These are phyloP conservation scores for Cystobasidium pallidum DNA, from an alignment of 1,284 basidiomycete species.

Conservation along the genomic window DNA sequence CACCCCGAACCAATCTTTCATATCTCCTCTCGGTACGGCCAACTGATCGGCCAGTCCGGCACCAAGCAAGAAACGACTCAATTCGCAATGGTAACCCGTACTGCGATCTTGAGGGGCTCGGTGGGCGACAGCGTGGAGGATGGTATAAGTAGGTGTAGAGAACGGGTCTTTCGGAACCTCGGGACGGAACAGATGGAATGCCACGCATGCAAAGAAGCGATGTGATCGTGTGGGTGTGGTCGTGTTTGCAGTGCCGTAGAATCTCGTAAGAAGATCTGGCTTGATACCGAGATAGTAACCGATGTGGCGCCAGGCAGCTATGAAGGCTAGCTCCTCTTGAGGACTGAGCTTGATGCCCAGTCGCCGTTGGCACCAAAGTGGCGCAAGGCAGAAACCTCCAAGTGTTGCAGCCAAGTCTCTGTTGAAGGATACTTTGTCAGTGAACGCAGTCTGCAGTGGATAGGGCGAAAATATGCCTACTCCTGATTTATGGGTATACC, in stretches of 20 bases:
- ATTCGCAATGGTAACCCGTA: conserved; percentile 45
- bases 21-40: conserved; percentile 44
- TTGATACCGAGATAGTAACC: conserved; percentile 53
- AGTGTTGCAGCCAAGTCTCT: conserved; percentile 50
- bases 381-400: conserved; percentile 51
- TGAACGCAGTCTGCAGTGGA: background rate
- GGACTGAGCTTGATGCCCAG: conserved; percentile 43
- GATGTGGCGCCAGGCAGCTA: conserved; percentile 50
- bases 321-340: conserved; percentile 47
- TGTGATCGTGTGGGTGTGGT: conserved; percentile 45
- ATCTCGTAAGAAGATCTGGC: conserved; percentile 35
- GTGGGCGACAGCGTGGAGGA: conserved; percentile 47
- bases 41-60: conserved; percentile 47
- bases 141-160: conserved; percentile 48
- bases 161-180: conserved; percentile 40
- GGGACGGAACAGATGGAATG: conserved; percentile 48
- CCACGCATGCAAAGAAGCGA: conserved; percentile 50
- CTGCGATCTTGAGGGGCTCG: conserved; percentile 45
- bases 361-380: conserved; percentile 49
- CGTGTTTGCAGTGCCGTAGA: conserved; percentile 42
- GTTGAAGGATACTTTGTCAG: background rate
- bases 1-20: conserved; percentile 29
- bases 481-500: conserved; percentile 52
- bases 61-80: conserved; percentile 48
- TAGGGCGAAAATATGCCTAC: conserved; percentile 31